Evolutionary conservation across 2,329 filamentous ascomycete species (phyloP), one percentile per base, ranked within the genome.

Genomic region (Aspergillus luchuensis): DNA sequence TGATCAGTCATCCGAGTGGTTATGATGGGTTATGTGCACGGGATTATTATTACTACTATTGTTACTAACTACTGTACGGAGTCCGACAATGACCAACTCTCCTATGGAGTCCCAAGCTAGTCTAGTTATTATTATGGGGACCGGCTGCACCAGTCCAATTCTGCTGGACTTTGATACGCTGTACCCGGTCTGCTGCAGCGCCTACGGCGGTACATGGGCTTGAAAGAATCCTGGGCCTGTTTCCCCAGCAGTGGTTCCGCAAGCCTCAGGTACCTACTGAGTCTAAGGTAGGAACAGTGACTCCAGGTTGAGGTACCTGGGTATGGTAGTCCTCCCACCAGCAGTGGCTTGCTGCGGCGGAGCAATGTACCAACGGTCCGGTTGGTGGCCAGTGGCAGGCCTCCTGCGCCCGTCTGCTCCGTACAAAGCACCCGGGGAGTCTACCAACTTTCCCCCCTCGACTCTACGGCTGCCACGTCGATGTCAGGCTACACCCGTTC

Each of bases 391-490:
- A 56, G 53, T 36, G 53, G 50, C 56, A 49, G 60, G 51, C 60
- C 47, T 41, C 38, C 36, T 65, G 58, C 52, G 43, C 49, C 61
- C 47, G 30, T 30, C 47, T 50, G 47, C 25, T 50, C 47, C 55
- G 50, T 58, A 19, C 60, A 62, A 56, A 21, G 62, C 64, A 61
- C 47, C 56, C 63, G 63, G 65, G 58, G 59, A 53, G 50, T 53
- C 39, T 50, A 49, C 30, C 25, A 21, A 30, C 49, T 51, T n/a
- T 60, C 47, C 61, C 57, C 63, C 62, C 52, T 66, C 66, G 63
- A 67, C 64, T 67, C 62, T 51, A 55, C 52, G 60, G 47, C 60
- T 64, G 66, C 66, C 66, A 68, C 66, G 66, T 68, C 64, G 63
- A 60, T 61, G 8, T 57, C 56, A 57, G 61, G 55, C 65, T 64